Conservation (phyloP, 2,329 filamentous ascomycete species). For the Colletotrichum sidae region DNA sequence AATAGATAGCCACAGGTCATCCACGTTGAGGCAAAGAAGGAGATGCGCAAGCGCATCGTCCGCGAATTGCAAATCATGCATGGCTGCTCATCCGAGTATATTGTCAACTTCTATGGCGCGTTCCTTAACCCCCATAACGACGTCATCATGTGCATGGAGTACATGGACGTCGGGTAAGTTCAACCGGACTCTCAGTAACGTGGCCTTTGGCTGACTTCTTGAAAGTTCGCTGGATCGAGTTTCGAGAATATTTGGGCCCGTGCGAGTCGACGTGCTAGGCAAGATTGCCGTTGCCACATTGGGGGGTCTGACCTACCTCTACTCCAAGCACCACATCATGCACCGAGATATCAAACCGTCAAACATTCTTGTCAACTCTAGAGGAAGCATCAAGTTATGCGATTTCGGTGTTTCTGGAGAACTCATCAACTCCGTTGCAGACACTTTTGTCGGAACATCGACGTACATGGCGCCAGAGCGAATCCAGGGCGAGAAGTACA, state of each 20-base stretch:
- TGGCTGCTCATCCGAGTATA: constrained; percentile 95
- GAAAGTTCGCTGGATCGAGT: constrained; percentile 89
- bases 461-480: constrained; percentile 99
- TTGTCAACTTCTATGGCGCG: constrained; percentile 97
- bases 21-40: constrained; percentile 97
- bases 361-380: constrained; percentile 95
- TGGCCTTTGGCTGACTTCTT: constrained; percentile 37
- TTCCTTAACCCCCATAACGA: constrained; percentile 97
- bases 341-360: constrained; percentile 99
- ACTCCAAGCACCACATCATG: constrained; percentile 97
- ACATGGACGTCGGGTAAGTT: constrained; percentile 97
- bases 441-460: constrained; percentile 97
- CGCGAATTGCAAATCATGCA: constrained; percentile 98
- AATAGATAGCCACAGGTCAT: constrained; percentile 77
- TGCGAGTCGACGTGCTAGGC: constrained; percentile 94
- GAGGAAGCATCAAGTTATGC: constrained; percentile 94
- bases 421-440: constrained; percentile 96
- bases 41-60: constrained; percentile 96
- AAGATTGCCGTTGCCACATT: constrained; percentile 98
- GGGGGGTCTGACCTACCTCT: constrained; percentile 93
- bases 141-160: constrained; percentile 99
- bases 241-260: constrained; percentile 92
- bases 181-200: not conserved
- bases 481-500: constrained; percentile 97
- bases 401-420: constrained; percentile 99